phyloP scores from a whole-genome alignment of 331 rosid genomes.

The Malus hybrid region DNA sequence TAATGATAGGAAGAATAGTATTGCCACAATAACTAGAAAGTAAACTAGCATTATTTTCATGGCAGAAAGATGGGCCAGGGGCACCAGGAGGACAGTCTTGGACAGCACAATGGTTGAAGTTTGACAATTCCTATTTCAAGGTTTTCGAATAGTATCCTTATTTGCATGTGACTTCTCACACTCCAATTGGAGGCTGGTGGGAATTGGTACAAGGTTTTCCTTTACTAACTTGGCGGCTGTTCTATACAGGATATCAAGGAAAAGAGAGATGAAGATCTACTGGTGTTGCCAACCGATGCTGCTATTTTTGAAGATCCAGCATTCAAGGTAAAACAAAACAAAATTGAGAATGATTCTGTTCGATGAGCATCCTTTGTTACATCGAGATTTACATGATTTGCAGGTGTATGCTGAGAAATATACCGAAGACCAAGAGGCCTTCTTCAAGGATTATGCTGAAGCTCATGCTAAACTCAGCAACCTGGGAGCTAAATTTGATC shows the following conservation, averaged over 20 bases:
- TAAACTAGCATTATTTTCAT: slow-evolving; percentile 17
- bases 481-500: slow-evolving; percentile 90
- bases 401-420: slow-evolving; percentile 90
- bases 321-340: slow-evolving; percentile 56
- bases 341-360: background rate
- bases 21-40: background rate
- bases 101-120: slow-evolving; percentile 92
- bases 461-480: slow-evolving; percentile 98
- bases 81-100: slow-evolving; percentile 99
- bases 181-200: background rate
- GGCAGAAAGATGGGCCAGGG: slow-evolving; percentile 95
- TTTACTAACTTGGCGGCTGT: slow-evolving; percentile 22
- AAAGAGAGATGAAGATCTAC: slow-evolving; percentile 70
- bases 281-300: slow-evolving; percentile 96
- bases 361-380: background rate
- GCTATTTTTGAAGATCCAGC: slow-evolving; percentile 85
- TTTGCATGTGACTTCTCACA: background rate
- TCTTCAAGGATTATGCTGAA: slow-evolving; percentile 97
- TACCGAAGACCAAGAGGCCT: slow-evolving; percentile 79
- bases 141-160: slow-evolving; percentile 24
- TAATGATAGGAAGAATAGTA: background rate
- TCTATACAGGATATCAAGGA: slow-evolving; percentile 79
- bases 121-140: slow-evolving; percentile 93
- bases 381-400: slow-evolving; percentile 14
- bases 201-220: background rate